phyloP scores from a whole-genome alignment of 2,329 filamentous ascomycete species.

The Shiraia bambusicola region DNA sequence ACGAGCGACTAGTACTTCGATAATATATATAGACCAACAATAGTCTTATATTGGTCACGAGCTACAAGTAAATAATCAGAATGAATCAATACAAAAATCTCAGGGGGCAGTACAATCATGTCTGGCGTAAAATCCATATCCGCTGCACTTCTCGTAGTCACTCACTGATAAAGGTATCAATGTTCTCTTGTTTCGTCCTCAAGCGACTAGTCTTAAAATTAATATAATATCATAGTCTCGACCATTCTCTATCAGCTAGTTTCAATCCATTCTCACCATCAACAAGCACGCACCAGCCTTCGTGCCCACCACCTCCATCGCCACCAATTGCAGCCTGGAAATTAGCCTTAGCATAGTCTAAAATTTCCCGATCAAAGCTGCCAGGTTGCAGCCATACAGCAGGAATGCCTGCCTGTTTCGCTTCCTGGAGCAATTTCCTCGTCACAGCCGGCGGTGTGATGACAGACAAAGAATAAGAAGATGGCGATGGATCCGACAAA shows the following conservation, averaged over 20 bases:
- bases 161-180: too few species aligned
- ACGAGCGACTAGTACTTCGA: too few species aligned
- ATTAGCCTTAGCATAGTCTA: slow-evolving; percentile 67
- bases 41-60: too few species aligned
- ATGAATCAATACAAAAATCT: too few species aligned
- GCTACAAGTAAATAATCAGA: too few species aligned
- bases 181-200: too few species aligned
- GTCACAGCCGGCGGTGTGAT: slow-evolving; percentile 85
- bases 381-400: slow-evolving; percentile 74
- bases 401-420: slow-evolving; percentile 68
- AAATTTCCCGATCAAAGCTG: slow-evolving; percentile 74
- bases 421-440: slow-evolving; percentile 71
- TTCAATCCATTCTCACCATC: slow-evolving; percentile 44
- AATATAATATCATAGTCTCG: slow-evolving; percentile 22
- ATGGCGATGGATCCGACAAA: slow-evolving; percentile 56
- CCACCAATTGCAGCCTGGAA: slow-evolving; percentile 69
- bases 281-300: slow-evolving; percentile 47
- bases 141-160: too few species aligned
- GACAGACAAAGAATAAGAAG: slow-evolving; percentile 72
- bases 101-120: too few species aligned
- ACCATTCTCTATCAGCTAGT: slow-evolving; percentile 39
- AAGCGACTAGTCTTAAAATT: not conserved
- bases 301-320: slow-evolving; percentile 34
- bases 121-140: too few species aligned
- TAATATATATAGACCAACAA: too few species aligned